phyloP scores from a whole-genome alignment of 176 grass and related monocot species.

The Triticum dicoccoides region DNA sequence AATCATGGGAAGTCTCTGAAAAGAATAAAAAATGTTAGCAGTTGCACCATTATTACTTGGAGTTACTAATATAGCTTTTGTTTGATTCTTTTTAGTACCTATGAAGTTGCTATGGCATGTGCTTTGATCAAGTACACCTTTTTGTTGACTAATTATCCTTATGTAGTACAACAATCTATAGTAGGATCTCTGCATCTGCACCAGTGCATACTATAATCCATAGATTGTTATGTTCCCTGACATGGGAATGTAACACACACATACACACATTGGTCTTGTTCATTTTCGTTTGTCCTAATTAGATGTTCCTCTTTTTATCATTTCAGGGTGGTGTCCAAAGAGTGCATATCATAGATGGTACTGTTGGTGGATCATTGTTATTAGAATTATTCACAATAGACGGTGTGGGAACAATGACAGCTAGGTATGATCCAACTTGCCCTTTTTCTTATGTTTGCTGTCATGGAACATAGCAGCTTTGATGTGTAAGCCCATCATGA shows the following conservation, averaged over 20 bases:
- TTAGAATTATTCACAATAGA: conserved; percentile 92
- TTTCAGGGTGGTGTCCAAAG: conserved; percentile 87
- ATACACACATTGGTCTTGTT: neutral
- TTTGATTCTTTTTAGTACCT: conserved; percentile 52
- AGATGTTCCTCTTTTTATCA: neutral
- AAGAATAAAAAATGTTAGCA: neutral
- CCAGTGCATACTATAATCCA: neutral
- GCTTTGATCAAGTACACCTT: conserved; percentile 35
- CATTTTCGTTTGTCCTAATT: conserved; percentile 22
- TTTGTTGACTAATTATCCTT: no score
- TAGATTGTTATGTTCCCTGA: conserved; percentile 1
- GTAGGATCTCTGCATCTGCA: no score
- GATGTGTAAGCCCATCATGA: neutral
- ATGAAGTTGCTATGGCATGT: conserved; percentile 93
- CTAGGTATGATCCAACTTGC: conserved; percentile 57
- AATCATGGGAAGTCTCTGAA: neutral
- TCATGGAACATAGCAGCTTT: neutral
- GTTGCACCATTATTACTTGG: neutral
- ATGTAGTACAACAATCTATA: no score
- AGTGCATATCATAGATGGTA: conserved; percentile 95
- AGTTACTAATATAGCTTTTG: neutral
- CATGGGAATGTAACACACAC: no score
- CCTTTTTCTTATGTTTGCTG: neutral
- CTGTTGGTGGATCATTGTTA: conserved; percentile 72
- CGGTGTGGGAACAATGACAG: conserved; percentile 78